Evolutionary conservation across 805 yeast genomes (phyloP).

Genomic region (Starmerella bacillaris): DNA sequence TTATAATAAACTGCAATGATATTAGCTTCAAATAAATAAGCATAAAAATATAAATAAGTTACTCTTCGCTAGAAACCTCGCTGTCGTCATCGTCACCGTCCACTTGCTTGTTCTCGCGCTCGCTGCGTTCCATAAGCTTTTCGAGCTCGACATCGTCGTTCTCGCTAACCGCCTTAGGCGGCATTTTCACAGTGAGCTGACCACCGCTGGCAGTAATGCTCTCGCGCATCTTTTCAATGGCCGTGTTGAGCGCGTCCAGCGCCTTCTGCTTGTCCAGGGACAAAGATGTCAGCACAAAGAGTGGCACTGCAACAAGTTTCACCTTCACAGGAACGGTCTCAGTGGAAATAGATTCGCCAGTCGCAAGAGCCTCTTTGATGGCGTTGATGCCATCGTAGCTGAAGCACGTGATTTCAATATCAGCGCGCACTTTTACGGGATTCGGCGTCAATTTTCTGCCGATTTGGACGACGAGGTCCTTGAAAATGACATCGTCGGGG

Average conservation of each 20-base stretch:
- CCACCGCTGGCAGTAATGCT: conserved; percentile 65
- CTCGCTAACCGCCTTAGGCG: conserved; percentile 97
- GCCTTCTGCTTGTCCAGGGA: conserved; percentile 85
- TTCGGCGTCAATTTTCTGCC: conserved; percentile 91
- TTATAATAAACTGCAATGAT: too few species aligned
- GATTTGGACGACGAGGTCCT: conserved; percentile 73
- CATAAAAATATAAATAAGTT: neutral
- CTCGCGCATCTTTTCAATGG: conserved; percentile 58
- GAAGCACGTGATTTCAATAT: conserved; percentile 92
- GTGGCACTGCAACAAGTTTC: conserved; percentile 91
- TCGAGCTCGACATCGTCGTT: conserved; percentile 96
- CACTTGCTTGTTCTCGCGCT: conserved; percentile 69
- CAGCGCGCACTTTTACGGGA: conserved; percentile 96
- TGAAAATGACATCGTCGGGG: conserved; percentile 56
- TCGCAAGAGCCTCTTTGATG: conserved; percentile 68
- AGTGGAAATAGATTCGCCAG: conserved; percentile 70
- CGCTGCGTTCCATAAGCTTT: conserved; percentile 85
- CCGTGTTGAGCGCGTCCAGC: conserved; percentile 54
- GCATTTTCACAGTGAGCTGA: conserved; percentile 81
- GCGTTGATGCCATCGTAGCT: conserved; percentile 97
- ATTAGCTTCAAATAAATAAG: neutral
- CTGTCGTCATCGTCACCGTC: conserved; percentile 56
- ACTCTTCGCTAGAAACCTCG: conserved; percentile 21
- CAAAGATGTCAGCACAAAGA: conserved; percentile 83
- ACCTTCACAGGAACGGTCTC: conserved; percentile 81